Evolutionary conservation across 805 yeast genomes (phyloP), one percentile per base, ranked within the genome.

Genomic region (Suhomyces faveliae): DNA sequence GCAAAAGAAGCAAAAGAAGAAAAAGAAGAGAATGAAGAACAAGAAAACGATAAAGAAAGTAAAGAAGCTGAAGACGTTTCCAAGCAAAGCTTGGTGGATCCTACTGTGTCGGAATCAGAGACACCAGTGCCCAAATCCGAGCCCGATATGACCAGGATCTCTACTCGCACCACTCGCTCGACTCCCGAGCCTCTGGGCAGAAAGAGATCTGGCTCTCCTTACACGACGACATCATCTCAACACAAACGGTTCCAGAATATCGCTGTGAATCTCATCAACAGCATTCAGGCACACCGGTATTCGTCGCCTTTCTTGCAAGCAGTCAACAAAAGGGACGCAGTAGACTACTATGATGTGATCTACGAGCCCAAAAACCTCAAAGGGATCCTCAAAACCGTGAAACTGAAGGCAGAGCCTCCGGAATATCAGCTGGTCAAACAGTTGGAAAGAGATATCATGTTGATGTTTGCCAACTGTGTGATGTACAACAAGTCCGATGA

Each of bases 401-500:
- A 82, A 51, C 65, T 55, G 59, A 73, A 71, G 45, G 51, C 53
- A 1, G 64, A 60, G 10, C 59, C 62, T 6, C 68, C 73, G 1
- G 60, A 54, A 20, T 81, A 80, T 43, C 84, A 83, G 0, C 73
- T 76, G 46, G 77, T 87, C 37, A 71, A 76, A 29, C 82, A 84
- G 48, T 68, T 88, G 19, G 89, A 87, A 54, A 70, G 85, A 43
- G 88, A 85, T 51, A 71, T 88, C 39, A 76, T 84, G 69, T 70
- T 84, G 50, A 86, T 88, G 94, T 86, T 85, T 67, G 85, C 92
- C 44, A 88, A 88, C 63, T 88, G 92, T 13, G 77, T 87, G 13
- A 88, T 88, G 94, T 88, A 83, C 67, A 87, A 88, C 63, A 79
- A 79, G 55, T 74, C 80, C 51, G 81, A 78, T 50, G 78, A 83